phyloP scores from a whole-genome alignment of 2,329 filamentous ascomycete species.

The Exophiala aquamarina region DNA sequence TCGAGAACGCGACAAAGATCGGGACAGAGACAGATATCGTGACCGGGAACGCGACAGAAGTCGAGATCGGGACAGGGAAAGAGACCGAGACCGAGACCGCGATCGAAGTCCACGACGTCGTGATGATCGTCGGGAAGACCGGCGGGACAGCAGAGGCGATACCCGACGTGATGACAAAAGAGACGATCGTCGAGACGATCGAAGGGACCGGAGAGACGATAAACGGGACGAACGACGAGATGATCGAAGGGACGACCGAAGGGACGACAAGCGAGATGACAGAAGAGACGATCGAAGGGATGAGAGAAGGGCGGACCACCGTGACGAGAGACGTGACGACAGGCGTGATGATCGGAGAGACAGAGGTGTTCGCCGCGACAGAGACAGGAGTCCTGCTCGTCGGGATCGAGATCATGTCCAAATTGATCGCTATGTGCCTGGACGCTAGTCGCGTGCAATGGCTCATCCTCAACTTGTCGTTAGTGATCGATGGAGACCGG shows the following conservation, averaged over 20 bases:
- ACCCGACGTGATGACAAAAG: conserved; percentile 1
- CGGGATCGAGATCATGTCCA: conserved; percentile 21
- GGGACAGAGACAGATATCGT: conserved; percentile 24
- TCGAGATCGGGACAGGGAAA: conserved; percentile 11
- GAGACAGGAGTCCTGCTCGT: conserved; percentile 11
- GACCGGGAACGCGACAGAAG: conserved; percentile 26
- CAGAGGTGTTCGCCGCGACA: conserved; percentile 12
- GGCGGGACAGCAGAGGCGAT: conserved; percentile 3
- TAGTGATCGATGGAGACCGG: background rate
- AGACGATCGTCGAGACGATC: conserved; percentile 11
- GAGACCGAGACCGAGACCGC: conserved; percentile 13
- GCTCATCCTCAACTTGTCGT: conserved; percentile 6
- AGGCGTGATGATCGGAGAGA: conserved; percentile 15
- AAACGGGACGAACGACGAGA: conserved; percentile 15
- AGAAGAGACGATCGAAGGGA: conserved; percentile 10
- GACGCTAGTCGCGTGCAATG: conserved; percentile 12
- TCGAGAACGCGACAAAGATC: conserved; percentile 20
- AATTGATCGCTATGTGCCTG: conserved; percentile 28
- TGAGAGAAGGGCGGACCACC: conserved; percentile 9
- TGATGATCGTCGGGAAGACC: conserved; percentile 20
- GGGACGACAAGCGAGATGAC: conserved; percentile 12
- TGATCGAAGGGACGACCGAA: conserved; percentile 11
- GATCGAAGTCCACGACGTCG: conserved; percentile 18
- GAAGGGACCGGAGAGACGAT: conserved; percentile 17
- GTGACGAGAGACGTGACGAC: conserved; percentile 18